Percentiles rank a stretch among this genome's conserved stretches.
These are phyloP conservation scores for Turritis glabra DNA, from an alignment of 345 rosid species.

Conservation along the genomic window DNA sequence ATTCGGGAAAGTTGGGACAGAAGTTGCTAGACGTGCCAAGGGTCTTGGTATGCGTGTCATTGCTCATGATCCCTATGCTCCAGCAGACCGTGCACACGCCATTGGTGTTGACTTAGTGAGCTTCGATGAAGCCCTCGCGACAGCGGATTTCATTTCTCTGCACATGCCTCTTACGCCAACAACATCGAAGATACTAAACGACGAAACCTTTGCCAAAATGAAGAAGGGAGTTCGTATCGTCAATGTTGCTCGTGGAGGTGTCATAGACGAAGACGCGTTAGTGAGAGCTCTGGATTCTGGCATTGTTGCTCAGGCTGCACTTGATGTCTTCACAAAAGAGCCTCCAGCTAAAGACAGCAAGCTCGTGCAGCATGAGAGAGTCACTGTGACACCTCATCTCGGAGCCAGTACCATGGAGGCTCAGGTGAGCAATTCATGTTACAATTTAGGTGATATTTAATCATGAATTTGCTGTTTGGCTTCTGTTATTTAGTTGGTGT, in stretches of 20 bases:
- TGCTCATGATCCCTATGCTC: conserved; percentile 88
- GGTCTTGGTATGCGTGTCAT: conserved; percentile 93
- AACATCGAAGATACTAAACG: conserved; percentile 71
- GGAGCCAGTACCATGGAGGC: conserved; percentile 95
- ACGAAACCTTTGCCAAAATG: conserved; percentile 82
- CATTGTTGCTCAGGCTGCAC: conserved; percentile 90
- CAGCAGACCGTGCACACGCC: conserved; percentile 88
- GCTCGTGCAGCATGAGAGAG: conserved; percentile 74
- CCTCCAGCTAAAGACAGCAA: conserved; percentile 75
- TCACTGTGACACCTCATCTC: conserved; percentile 87
- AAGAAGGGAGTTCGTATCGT: conserved; percentile 85
- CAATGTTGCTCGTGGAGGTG: conserved; percentile 94
- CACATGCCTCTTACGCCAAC: conserved; percentile 91
- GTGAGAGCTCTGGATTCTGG: conserved; percentile 85
- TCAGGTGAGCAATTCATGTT: conserved; percentile 51
- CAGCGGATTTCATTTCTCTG: conserved; percentile 80
- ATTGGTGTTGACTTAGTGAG: conserved; percentile 77
- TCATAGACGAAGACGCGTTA: conserved; percentile 86
- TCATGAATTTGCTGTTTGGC: background rate
- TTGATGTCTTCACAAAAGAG: conserved; percentile 81
- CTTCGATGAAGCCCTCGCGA: conserved; percentile 75
- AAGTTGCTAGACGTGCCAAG: conserved; percentile 87
- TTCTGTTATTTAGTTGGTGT: conserved; percentile 23
- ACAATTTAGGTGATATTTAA: background rate
- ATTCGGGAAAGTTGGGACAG: conserved; percentile 90